These are phyloP conservation scores for Andrographis paniculata DNA, from an alignment of 305 asterid species.

Conservation along the genomic window DNA sequence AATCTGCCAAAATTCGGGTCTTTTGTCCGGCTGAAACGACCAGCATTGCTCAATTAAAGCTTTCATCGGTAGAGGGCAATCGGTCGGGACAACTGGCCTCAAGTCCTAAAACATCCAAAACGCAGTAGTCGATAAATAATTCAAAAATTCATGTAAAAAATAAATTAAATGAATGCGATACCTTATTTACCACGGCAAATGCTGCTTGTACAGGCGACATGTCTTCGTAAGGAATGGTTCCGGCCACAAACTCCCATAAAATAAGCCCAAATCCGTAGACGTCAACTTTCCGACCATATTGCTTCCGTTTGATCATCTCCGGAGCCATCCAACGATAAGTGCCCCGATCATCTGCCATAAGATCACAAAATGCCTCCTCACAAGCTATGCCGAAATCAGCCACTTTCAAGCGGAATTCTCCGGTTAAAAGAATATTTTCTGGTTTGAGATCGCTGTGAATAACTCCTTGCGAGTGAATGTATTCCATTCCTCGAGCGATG, in stretches of 20 bases:
- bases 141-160: slow-evolving; percentile 38
- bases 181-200: slow-evolving; percentile 90
- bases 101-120: slow-evolving; percentile 43
- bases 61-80: slow-evolving; percentile 66
- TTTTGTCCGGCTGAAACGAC: slow-evolving; percentile 72
- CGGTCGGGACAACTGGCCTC: slow-evolving; percentile 63
- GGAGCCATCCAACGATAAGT: slow-evolving; percentile 99
- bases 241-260: slow-evolving; percentile 81
- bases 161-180: slow-evolving; percentile 7
- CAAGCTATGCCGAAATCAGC: slow-evolving; percentile 91
- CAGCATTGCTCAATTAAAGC: slow-evolving; percentile 88
- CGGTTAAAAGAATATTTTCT: slow-evolving; percentile 60
- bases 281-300: slow-evolving; percentile 71
- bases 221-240: slow-evolving; percentile 78
- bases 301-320: slow-evolving; percentile 79
- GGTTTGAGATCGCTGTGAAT: slow-evolving; percentile 83
- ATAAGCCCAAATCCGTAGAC: slow-evolving; percentile 90
- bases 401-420: slow-evolving; percentile 56
- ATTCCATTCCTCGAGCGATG: slow-evolving; percentile 75
- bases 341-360: slow-evolving; percentile 66
- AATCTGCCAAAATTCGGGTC: slow-evolving; percentile 93
- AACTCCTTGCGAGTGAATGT: slow-evolving; percentile 59
- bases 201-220: slow-evolving; percentile 95
- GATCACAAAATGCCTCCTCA: slow-evolving; percentile 59
- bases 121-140: not conserved